phyloP scores from a whole-genome alignment of 495 filamentous ascomycete genomes.

The Lasiosphaeris hirsuta region DNA sequence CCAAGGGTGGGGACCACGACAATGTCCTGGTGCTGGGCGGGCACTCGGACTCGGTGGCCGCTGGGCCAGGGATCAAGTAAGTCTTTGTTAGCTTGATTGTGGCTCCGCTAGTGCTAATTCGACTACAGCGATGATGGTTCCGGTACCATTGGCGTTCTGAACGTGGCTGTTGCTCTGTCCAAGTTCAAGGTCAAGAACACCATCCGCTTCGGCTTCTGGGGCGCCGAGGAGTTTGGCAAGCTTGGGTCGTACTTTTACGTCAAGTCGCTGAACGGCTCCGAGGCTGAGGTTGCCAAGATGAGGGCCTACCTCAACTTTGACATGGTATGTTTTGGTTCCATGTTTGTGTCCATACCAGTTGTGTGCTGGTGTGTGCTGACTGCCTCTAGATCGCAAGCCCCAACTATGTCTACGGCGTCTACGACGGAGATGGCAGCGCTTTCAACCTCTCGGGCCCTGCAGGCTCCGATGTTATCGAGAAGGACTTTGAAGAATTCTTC shows the following conservation, averaged over 20 bases:
- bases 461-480: conserved; percentile 61
- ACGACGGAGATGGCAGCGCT: conserved; percentile 64
- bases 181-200: conserved; percentile 59
- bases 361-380: too few relatives aligned
- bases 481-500: conserved; percentile 61
- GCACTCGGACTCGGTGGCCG: conserved; percentile 66
- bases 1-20: conserved; percentile 60
- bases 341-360: background rate
- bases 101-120: background rate
- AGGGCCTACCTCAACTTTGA: conserved; percentile 73
- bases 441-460: conserved; percentile 61
- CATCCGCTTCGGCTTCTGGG: conserved; percentile 69
- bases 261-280: conserved; percentile 33
- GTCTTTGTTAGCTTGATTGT: background rate
- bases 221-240: conserved; percentile 63
- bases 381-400: conserved; percentile 56
- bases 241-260: conserved; percentile 64
- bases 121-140: conserved; percentile 45
- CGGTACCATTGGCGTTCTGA: conserved; percentile 61
- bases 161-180: conserved; percentile 58
- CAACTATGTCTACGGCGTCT: conserved; percentile 65
- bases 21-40: conserved; percentile 62
- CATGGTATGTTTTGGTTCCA: conserved; percentile 44
- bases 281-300: conserved; percentile 50
- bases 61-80: conserved; percentile 48